Evolutionary conservation across 2,329 filamentous ascomycete genomes (phyloP).

Genomic region (Cladophialophora bantiana): DNA sequence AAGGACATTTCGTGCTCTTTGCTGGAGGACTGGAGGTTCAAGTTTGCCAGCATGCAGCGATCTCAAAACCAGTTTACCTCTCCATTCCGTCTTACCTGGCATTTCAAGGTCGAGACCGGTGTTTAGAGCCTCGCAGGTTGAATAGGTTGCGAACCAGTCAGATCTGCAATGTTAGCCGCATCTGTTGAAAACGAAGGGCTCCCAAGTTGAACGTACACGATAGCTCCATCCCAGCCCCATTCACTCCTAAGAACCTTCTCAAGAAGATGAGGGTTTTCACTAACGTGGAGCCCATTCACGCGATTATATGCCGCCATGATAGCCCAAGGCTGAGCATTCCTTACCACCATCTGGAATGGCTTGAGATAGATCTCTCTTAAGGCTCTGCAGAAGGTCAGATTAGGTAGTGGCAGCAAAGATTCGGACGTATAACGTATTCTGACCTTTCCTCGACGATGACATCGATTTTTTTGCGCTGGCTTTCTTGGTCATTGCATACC

Average conservation of each 20-base stretch:
- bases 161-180: conserved; percentile 1
- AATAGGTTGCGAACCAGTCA: conserved; percentile 49
- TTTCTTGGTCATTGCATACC: conserved; percentile 55
- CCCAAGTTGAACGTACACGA: conserved; percentile 49
- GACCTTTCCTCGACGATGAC: conserved; percentile 53
- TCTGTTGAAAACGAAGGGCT: neutral
- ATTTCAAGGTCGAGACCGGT: conserved; percentile 43
- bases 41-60: conserved; percentile 44
- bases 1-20: conserved; percentile 45
- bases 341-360: conserved; percentile 67
- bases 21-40: conserved; percentile 41
- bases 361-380: conserved; percentile 69
- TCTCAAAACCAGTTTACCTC: conserved; percentile 46
- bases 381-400: conserved; percentile 43
- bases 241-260: conserved; percentile 52
- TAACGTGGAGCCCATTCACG: conserved; percentile 58
- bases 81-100: conserved; percentile 38
- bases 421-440: neutral
- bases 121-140: conserved; percentile 37
- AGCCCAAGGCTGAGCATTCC: conserved; percentile 61
- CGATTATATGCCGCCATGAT: conserved; percentile 67
- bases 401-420: neutral
- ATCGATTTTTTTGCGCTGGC: conserved; percentile 50
- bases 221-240: conserved; percentile 54
- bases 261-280: conserved; percentile 47